Evolutionary conservation across 2,329 filamentous ascomycete species (phyloP).

Genomic region (Fusarium illudens): DNA sequence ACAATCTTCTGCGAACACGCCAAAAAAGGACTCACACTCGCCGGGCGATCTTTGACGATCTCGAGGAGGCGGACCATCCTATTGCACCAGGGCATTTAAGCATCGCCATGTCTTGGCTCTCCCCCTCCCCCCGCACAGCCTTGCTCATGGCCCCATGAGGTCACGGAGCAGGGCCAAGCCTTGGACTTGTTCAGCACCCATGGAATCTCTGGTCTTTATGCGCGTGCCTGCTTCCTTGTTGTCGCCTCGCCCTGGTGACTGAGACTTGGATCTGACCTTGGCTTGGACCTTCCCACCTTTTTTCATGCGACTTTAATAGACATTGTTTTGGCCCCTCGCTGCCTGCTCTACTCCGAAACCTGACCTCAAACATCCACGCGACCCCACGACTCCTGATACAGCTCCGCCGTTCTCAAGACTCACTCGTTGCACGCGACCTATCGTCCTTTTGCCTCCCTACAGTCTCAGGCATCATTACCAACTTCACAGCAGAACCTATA

Average conservation of each 20-base stretch:
- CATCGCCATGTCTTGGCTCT: constrained; percentile 21
- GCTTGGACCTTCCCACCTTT: background rate
- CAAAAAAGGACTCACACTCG: background rate
- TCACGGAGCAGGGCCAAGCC: constrained; percentile 21
- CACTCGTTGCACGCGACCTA: constrained; percentile 31
- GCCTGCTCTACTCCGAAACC: constrained; percentile 21
- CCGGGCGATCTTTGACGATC: background rate
- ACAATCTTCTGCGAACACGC: background rate
- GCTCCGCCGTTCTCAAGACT: constrained; percentile 22
- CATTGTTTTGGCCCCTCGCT: constrained; percentile 18
- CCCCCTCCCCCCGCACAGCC: background rate
- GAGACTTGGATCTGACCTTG: constrained; percentile 8
- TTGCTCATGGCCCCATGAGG: constrained; percentile 17
- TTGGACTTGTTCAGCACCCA: background rate
- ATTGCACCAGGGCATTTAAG: constrained; percentile 6
- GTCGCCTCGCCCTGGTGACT: constrained; percentile 12
- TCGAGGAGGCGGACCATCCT: background rate
- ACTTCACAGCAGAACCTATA: background rate
- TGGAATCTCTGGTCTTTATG: background rate
- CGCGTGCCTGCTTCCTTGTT: constrained; percentile 12
- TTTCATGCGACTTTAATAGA: constrained; percentile 4
- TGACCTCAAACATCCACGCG: constrained; percentile 35
- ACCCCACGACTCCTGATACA: constrained; percentile 35
- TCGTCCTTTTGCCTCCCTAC: background rate
- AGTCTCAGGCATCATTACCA: background rate